phyloP scores from a whole-genome alignment of 2,329 filamentous ascomycete species.

The Curvularia sp. region DNA sequence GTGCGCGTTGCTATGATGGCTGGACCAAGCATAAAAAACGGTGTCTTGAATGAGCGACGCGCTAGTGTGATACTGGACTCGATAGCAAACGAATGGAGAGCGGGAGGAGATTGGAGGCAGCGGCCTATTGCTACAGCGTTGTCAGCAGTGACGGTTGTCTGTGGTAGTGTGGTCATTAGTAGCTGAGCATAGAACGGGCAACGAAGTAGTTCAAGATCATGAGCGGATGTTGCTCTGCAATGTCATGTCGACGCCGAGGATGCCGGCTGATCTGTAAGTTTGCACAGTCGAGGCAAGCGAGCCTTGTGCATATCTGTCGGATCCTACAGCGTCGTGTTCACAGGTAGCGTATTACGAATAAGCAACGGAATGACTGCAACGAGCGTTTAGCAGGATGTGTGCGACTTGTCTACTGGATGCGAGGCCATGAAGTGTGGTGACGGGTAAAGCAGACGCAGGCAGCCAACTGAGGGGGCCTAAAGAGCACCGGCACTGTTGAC shows the following conservation, averaged over 20 bases:
- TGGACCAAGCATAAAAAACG: constrained; percentile 25
- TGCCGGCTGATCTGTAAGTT: constrained; percentile 11
- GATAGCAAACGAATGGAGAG: constrained; percentile 60
- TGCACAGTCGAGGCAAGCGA: constrained; percentile 28
- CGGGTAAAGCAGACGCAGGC: constrained; percentile 38
- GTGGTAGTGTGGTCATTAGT: constrained; percentile 25
- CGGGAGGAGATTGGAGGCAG: constrained; percentile 48
- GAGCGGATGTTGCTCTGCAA: too few species aligned
- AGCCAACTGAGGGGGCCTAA: constrained; percentile 9
- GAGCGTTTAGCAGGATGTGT: constrained; percentile 27
- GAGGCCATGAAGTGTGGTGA: constrained; percentile 37
- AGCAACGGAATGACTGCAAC: constrained; percentile 16
- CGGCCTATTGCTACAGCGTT: constrained; percentile 45
- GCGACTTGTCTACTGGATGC: constrained; percentile 29
- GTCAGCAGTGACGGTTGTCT: constrained; percentile 26
- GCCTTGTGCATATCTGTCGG: constrained; percentile 17
- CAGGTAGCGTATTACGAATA: constrained; percentile 27
- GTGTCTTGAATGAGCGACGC: too few species aligned
- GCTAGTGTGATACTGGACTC: constrained; percentile 56
- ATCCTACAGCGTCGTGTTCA: constrained; percentile 33
- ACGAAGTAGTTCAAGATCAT: too few species aligned
- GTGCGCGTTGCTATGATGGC: constrained; percentile 51
- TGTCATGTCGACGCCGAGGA: too few species aligned
- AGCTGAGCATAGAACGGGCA: too few species aligned
- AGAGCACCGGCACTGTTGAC: not conserved